Conservation (phyloP, 2,329 filamentous ascomycete genomes). For the Alternaria ethzedia region DNA sequence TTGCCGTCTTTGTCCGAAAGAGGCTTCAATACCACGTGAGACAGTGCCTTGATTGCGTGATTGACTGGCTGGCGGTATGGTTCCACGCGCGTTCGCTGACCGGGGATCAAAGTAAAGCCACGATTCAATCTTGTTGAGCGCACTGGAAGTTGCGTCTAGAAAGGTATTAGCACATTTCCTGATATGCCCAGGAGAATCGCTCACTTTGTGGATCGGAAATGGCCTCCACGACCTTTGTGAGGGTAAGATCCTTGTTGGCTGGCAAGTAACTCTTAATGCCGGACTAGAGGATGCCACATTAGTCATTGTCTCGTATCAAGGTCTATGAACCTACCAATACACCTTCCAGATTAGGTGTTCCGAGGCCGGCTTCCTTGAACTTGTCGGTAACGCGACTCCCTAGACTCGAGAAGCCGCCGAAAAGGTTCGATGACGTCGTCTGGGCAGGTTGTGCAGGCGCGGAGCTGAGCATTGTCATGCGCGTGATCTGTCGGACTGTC, state of each 20-base stretch:
- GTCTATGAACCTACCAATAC: constrained; percentile 62
- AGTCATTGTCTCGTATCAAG: background rate
- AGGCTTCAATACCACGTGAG: constrained; percentile 72
- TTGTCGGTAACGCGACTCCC: constrained; percentile 91
- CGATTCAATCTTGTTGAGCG: constrained; percentile 93
- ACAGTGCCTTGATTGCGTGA: constrained; percentile 48
- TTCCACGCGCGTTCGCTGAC: constrained; percentile 89
- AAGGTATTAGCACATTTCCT: background rate
- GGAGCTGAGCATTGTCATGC: constrained; percentile 97
- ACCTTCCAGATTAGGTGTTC: constrained; percentile 82
- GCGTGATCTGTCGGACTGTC: constrained; percentile 85
- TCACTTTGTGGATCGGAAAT: constrained; percentile 89
- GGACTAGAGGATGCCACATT: constrained; percentile 51
- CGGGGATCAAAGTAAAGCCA: constrained; percentile 98
- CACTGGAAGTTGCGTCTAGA: constrained; percentile 78
- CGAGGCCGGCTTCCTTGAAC: constrained; percentile 87
- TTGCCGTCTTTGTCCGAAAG: constrained; percentile 88
- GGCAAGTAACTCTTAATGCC: constrained; percentile 99
- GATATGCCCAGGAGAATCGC: background rate
- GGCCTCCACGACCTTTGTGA: constrained; percentile 97
- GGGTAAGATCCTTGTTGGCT: constrained; percentile 89
- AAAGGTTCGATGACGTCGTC: constrained; percentile 73
- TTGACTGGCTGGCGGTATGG: constrained; percentile 80
- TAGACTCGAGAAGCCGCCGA: constrained; percentile 91
- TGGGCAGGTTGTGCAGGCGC: constrained; percentile 71